Evolutionary conservation across 306 rosid species (phyloP).

Genomic region (Lagenaria siceraria): DNA sequence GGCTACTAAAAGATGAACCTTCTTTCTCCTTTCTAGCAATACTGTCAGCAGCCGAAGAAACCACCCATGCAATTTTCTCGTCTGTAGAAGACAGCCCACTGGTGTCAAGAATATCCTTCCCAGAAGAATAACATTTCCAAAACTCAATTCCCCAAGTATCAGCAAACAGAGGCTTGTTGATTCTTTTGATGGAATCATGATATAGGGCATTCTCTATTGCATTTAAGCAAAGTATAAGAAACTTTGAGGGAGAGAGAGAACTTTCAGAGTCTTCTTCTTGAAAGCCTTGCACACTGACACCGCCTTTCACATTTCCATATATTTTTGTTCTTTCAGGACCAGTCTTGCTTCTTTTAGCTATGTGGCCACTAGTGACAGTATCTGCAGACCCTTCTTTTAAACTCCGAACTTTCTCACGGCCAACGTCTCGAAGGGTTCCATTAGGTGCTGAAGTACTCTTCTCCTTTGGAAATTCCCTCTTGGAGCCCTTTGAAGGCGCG

Average conservation of each 20-base stretch:
- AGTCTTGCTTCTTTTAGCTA: conserved; percentile 7
- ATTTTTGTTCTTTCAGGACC: conserved; percentile 12
- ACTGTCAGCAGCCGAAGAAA: conserved; percentile 66
- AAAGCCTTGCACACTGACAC: background rate
- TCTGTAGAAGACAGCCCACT: conserved; percentile 45
- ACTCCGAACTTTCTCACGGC: conserved; percentile 4
- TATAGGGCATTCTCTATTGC: conserved; percentile 58
- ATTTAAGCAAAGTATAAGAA: conserved; percentile 64
- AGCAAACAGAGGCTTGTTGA: conserved; percentile 47
- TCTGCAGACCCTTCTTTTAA: conserved; percentile 10
- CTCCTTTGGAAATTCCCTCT: conserved; percentile 18
- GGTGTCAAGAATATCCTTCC: conserved; percentile 64
- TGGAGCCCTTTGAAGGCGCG: conserved; percentile 14
- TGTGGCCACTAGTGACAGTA: background rate
- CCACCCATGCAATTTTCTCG: conserved; percentile 84
- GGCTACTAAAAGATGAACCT: conserved; percentile 43
- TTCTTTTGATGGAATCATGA: conserved; percentile 32
- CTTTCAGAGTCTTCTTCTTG: conserved; percentile 17
- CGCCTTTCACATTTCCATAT: conserved; percentile 17
- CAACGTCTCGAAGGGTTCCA: conserved; percentile 8
- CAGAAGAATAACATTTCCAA: conserved; percentile 55
- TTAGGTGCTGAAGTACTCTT: conserved; percentile 18
- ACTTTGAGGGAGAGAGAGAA: conserved; percentile 55
- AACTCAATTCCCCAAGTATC: conserved; percentile 83
- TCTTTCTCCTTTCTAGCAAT: conserved; percentile 73